Evolutionary conservation across 176 grass and related monocot species (phyloP), one percentile per base, ranked within the genome.

Genomic region (Poa annua): DNA sequence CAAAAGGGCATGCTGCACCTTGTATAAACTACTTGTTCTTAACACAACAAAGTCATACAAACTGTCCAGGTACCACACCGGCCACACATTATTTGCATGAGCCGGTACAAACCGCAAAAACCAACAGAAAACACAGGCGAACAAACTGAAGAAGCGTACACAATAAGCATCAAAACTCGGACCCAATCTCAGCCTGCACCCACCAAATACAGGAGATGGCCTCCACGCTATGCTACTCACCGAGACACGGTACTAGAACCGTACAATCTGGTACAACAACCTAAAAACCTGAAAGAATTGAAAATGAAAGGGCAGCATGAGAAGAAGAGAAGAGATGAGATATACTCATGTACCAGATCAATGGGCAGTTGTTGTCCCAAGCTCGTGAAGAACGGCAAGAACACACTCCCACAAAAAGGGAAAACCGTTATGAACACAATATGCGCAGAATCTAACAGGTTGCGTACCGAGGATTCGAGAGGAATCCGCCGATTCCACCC

Each of bases 31-130:
- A 29, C 8, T 26, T 48, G 20, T 71, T 85, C 33, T 84, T 74
- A 56, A 74, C 25, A 10, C 63, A 64, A 74, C 5, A 25, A 50
- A 68, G 20, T 68, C 19, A 14, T 88, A 53, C 77, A 84, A 49
- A 13, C 11, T 66, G 67, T 76, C n/a, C 38, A 45, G 76, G 56
- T 16, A 45, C 69, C 78, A 83, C 14, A 52, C 42, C 68, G 20
- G 17, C 68, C 60, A 81, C 80, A 88, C 75, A 86, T 79, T 74
- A 69, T 89, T 89, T 82, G 83, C 65, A 49, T 86, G 74, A 82
- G 52, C 66, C 19, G 25, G 65, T 85, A 85, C 69, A 45, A 86
- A 82, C 83, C 17, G 78, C 68, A 76, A 82, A 33, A 14, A 64
- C 5, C 26, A 88, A 80, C 87, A 69, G 81, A 84, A 89, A 76